Evolutionary conservation across 2,329 filamentous ascomycete genomes (phyloP), one percentile per base, ranked within the genome.

Genomic region (Rhynchosporium agropyri): DNA sequence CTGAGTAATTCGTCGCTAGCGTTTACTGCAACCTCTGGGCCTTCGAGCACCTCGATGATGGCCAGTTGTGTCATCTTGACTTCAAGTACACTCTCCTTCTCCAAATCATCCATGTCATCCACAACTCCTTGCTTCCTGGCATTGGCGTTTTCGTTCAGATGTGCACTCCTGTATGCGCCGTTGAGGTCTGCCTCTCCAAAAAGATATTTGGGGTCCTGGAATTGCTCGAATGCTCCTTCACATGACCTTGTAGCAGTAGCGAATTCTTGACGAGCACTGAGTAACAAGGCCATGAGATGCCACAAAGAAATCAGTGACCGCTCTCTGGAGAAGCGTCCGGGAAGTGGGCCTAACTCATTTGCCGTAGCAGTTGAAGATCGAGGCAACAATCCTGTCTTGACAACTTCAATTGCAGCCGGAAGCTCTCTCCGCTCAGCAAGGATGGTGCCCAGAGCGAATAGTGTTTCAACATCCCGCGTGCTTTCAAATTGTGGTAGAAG

Each of bases 11-110:
- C 92, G 67, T 91, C 87, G 73, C 90, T 93, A 64, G 90, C 88
- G 73, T 97, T 97, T 57, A 98, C 91, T 20, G 95, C 94, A 62
- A 89, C 85, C 63, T 91, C 88, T 0, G 92, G 87, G 0, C 92
- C 92, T 73, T 97, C 92, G 3, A 91, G 79, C 15, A 95, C 79
- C 76, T 98, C 94, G 3, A 95, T 77, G 26, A 99, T 83, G 3
- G 90, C 84, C 64, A 99, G 80, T 72, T 98, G 93, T 10, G 94
- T 97, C 85, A 98, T 96, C 76, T 96, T 96, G 65, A 97, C 87
- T 75, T 98, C 91, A n/a, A 99, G 78, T 48, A 99, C 88, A 55
- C 86, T 85, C 75, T 93, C 91, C 73, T 92, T 96, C 73, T 98
- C 93, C 31, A 87, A 85, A 63, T 88, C 85, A 66, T 92, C 89